Percentiles rank a stretch among this genome's conserved stretches.
Evolutionary conservation across 2,329 filamentous ascomycete species (phyloP).

Genomic region (Ophiocordyceps camponoti-leonardi): DNA sequence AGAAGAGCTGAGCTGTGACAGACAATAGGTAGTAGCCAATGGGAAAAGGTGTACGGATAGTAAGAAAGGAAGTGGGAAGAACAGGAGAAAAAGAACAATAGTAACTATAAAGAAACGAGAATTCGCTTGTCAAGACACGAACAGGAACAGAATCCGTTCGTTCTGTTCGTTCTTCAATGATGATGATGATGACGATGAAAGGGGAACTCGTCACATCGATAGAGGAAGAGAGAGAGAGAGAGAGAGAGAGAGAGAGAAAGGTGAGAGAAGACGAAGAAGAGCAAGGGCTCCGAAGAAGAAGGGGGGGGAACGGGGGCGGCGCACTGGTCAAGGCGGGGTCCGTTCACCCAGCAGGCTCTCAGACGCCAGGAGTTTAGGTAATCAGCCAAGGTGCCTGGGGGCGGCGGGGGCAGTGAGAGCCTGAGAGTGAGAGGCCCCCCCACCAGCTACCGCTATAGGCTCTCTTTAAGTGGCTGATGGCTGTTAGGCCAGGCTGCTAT

Average conservation of each 20-base stretch:
- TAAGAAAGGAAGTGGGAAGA: not conserved
- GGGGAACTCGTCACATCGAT: not conserved
- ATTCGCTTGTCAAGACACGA: not conserved
- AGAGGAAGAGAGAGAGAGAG: conserved; percentile 1
- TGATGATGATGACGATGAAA: not conserved
- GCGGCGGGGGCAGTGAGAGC: too few species aligned
- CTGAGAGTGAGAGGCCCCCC: too few species aligned
- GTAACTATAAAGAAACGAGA: too few species aligned
- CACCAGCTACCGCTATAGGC: too few species aligned
- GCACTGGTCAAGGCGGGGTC: not conserved
- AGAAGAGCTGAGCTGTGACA: too few species aligned
- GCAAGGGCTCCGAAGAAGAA: too few species aligned
- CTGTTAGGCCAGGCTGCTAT: too few species aligned
- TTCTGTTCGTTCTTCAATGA: not conserved
- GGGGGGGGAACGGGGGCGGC: not conserved
- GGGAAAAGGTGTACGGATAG: too few species aligned
- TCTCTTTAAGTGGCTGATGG: too few species aligned
- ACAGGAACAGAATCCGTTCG: not conserved
- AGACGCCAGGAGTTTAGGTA: not conserved
- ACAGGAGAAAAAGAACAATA: too few species aligned
- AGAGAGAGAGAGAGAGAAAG: not conserved
- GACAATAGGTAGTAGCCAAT: too few species aligned
- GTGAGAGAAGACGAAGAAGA: not conserved
- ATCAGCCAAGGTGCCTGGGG: not conserved
- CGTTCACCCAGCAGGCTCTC: not conserved